Evolutionary conservation across 495 filamentous ascomycete species (phyloP).

Genomic region (Entonaema liquescens): DNA sequence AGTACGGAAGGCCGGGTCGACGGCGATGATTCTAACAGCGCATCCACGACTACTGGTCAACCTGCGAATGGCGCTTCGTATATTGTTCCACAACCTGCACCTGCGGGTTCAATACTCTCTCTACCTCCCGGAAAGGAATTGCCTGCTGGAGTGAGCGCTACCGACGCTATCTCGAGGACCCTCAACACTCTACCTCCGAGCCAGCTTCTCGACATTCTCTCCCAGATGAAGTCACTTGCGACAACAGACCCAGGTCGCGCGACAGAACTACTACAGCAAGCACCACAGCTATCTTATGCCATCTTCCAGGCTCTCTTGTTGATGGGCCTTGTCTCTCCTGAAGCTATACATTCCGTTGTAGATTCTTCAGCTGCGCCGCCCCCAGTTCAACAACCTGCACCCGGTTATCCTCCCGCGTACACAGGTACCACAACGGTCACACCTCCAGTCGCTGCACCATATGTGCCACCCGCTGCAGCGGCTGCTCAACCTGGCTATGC

Average conservation of each 20-base stretch:
- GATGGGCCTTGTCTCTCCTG: constrained; percentile 85
- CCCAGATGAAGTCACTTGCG: constrained; percentile 91
- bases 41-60: constrained; percentile 57
- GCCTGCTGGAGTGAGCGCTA: constrained; percentile 79
- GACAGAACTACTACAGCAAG: constrained; percentile 84
- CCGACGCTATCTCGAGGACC: constrained; percentile 90
- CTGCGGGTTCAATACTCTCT: constrained; percentile 67
- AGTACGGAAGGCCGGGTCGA: constrained; percentile 88
- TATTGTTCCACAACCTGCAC: constrained; percentile 24
- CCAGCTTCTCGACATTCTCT: constrained; percentile 92
- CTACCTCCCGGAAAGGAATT: constrained; percentile 86
- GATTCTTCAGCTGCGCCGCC: constrained; percentile 47
- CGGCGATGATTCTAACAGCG: constrained; percentile 59
- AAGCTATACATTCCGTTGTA: constrained; percentile 59
- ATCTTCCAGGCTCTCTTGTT: constrained; percentile 95
- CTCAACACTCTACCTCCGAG: constrained; percentile 83
- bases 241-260: constrained; percentile 83
- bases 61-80: constrained; percentile 43
- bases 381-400: constrained; percentile 20
- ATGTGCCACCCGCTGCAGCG: constrained; percentile 25
- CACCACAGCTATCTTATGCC: constrained; percentile 93
- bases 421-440: constrained; percentile 39
- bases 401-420: constrained; percentile 30
- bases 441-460: constrained; percentile 39
- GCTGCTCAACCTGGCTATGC: constrained; percentile 47